Evolutionary conservation across 208 protist genomes (phyloP).

Genomic region (Strigomonas culicis): DNA sequence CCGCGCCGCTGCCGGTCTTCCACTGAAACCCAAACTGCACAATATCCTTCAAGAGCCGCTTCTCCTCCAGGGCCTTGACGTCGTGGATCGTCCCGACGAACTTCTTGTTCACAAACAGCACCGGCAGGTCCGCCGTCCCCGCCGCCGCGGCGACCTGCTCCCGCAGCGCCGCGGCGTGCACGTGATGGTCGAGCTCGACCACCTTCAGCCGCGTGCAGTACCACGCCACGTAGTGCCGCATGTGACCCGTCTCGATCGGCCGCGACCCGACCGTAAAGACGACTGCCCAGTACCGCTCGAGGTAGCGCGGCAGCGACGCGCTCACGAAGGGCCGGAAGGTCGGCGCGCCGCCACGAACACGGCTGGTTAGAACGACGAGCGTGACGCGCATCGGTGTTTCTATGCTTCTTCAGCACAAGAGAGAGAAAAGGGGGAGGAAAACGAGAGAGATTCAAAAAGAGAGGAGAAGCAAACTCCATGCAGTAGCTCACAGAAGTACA

Average conservation of each 20-base stretch:
- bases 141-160: slow-evolving; percentile 36
- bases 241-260: slow-evolving; percentile 74
- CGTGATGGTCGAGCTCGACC: slow-evolving; percentile 84
- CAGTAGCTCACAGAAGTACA: no score
- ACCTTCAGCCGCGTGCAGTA: slow-evolving; percentile 85
- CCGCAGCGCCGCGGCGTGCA: slow-evolving; percentile 53
- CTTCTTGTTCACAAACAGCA: slow-evolving; percentile 85
- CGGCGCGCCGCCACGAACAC: no score
- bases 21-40: slow-evolving; percentile 90
- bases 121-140: slow-evolving; percentile 50
- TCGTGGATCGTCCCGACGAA: slow-evolving; percentile 68
- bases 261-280: slow-evolving; percentile 75
- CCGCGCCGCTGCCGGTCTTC: slow-evolving; percentile 41
- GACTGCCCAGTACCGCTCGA: slow-evolving; percentile 79
- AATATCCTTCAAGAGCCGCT: slow-evolving; percentile 76
- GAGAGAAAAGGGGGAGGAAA: no score
- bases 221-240: slow-evolving; percentile 87
- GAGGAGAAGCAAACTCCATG: no score
- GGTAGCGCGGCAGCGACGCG: slow-evolving; percentile 47
- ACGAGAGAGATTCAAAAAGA: no score
- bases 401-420: no score
- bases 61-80: slow-evolving; percentile 62
- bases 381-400: no score
- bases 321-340: slow-evolving; percentile 68
- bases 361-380: no score